These are phyloP conservation scores for Poteriospumella lacustris DNA, from an alignment of 108 stramenopile genomes.

Conservation along the genomic window DNA sequence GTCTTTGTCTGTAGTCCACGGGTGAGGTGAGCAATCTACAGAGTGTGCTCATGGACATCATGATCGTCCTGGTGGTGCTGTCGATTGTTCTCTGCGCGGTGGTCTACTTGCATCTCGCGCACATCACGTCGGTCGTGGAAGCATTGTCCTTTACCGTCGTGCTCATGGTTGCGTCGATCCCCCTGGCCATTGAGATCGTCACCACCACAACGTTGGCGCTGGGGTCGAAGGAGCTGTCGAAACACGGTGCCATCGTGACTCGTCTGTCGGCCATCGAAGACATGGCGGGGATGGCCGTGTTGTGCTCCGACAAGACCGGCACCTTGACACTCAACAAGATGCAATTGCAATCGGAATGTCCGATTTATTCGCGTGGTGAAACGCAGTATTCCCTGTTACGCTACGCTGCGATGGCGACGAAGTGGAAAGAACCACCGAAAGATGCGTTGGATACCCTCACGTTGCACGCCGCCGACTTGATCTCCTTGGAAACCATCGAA, in stretches of 20 bases:
- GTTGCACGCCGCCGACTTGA: constrained; percentile 18
- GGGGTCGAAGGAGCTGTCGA: constrained; percentile 56
- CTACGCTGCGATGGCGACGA: constrained; percentile 24
- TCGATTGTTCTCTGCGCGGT: constrained; percentile 56
- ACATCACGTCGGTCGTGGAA: constrained; percentile 26
- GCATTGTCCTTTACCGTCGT: constrained; percentile 62
- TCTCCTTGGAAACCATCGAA: constrained; percentile 11
- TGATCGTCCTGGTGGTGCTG: constrained; percentile 58
- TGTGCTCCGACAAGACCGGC: constrained; percentile 79
- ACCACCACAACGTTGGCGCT: constrained; percentile 69
- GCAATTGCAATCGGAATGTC: constrained; percentile 53
- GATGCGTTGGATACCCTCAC: constrained; percentile 29
- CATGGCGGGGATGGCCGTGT: constrained; percentile 68
- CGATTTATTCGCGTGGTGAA: constrained; percentile 34
- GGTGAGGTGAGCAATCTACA: constrained; percentile 60
- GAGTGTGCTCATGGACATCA: constrained; percentile 61
- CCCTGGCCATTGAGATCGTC: constrained; percentile 72
- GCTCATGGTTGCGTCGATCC: constrained; percentile 68
- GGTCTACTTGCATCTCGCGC: constrained; percentile 19
- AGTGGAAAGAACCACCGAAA: constrained; percentile 32
- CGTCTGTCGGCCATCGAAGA: constrained; percentile 70
- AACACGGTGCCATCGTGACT: constrained; percentile 66
- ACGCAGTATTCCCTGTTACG: constrained; percentile 22
- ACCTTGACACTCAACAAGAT: constrained; percentile 73
- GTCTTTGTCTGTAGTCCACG: neutral